Evolutionary conservation across 495 filamentous ascomycete species (phyloP).

Genomic region (Penicillium manginii): DNA sequence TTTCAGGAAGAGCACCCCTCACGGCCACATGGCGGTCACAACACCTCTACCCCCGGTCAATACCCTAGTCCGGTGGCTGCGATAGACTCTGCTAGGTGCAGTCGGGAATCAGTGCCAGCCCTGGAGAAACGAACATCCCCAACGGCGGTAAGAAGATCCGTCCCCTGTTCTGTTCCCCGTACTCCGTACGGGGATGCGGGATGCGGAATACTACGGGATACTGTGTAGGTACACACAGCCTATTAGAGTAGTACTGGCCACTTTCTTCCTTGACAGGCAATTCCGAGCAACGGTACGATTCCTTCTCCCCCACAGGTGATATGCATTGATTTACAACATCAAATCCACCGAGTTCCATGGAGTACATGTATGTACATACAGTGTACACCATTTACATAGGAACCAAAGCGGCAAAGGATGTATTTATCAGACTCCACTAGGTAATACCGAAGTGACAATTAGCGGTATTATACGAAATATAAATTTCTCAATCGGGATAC

Average conservation of each 20-base stretch:
- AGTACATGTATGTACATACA: background rate
- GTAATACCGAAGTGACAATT: slow-evolving; percentile 14
- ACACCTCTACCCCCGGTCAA: slow-evolving; percentile 5
- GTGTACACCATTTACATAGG: background rate
- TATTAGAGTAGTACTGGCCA: background rate
- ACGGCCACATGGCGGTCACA: too few relatives aligned
- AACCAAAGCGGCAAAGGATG: background rate
- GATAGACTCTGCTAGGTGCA: slow-evolving; percentile 25
- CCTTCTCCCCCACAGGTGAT: background rate
- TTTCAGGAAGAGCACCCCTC: slow-evolving; percentile 9
- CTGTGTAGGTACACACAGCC: background rate
- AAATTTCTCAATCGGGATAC: slow-evolving; percentile 10
- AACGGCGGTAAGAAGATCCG: slow-evolving; percentile 7
- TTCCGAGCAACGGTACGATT: background rate
- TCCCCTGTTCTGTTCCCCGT: too few relatives aligned
- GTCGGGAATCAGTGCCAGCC: slow-evolving; percentile 8
- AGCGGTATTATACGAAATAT: slow-evolving; percentile 7
- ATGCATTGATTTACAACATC: background rate
- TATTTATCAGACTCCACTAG: slow-evolving; percentile 8
- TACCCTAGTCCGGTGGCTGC: slow-evolving; percentile 20
- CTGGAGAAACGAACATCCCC: slow-evolving; percentile 8
- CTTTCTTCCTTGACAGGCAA: background rate
- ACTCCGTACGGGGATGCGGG: background rate
- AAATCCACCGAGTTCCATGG: slow-evolving; percentile 1
- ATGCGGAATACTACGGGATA: slow-evolving; percentile 1